phyloP scores from a whole-genome alignment of 2,329 filamentous ascomycete genomes.

The Apiospora marii region DNA sequence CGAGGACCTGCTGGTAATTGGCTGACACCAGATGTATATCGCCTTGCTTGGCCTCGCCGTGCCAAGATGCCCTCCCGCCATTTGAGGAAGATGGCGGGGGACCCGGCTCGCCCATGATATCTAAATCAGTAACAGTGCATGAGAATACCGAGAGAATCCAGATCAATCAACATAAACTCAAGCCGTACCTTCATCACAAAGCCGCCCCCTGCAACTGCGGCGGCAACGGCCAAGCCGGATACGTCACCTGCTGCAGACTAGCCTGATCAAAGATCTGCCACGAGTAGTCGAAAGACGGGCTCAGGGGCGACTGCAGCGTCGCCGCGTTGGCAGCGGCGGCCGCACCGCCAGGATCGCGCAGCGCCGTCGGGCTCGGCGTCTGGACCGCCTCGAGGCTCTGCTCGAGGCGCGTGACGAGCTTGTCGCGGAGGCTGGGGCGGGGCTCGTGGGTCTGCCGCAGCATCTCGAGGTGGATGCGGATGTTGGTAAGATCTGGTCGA shows the following conservation, averaged over 20 bases:
- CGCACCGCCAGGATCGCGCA: conserved; percentile 25
- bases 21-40: too few species aligned
- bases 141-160: conserved; percentile 61
- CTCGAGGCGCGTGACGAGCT: conserved; percentile 38
- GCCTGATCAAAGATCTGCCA: conserved; percentile 41
- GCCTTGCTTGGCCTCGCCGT: too few species aligned
- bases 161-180: background rate
- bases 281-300: conserved; percentile 33
- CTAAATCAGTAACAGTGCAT: too few species aligned
- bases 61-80: background rate
- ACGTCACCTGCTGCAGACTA: conserved; percentile 33
- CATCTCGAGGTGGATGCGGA: conserved; percentile 40
- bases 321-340: background rate
- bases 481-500: conserved; percentile 37
- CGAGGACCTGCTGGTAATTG: too few species aligned
- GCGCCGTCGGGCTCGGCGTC: conserved; percentile 31
- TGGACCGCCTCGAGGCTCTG: conserved; percentile 37
- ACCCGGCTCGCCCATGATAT: background rate
- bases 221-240: conserved; percentile 24
- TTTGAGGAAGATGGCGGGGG: background rate
- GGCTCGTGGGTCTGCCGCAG: conserved; percentile 41
- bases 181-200: background rate
- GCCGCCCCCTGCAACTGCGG: background rate
- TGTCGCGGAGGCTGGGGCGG: conserved; percentile 36
- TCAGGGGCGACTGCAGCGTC: conserved; percentile 24